These are phyloP conservation scores for Trichosanthes truncata DNA, from an alignment of 306 rosid species.

Conservation along the genomic window DNA sequence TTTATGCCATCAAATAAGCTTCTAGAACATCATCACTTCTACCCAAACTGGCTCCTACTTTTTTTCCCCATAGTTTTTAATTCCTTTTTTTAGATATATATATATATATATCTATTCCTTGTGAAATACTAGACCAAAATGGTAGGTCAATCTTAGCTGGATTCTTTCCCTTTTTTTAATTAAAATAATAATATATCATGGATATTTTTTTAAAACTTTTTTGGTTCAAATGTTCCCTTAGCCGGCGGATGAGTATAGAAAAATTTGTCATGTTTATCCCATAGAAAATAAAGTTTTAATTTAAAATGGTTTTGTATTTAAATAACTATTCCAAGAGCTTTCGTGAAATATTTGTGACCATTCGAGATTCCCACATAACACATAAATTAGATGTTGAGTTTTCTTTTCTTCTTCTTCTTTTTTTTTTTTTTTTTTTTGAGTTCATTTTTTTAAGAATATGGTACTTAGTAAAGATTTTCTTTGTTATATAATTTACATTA, in stretches of 20 bases:
- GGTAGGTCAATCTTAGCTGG: slow-evolving; percentile 5
- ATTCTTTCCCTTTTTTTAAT: not conserved
- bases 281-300: not conserved
- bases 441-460: too few species aligned
- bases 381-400: too few species aligned
- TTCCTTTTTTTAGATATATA: not conserved
- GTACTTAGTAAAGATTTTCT: too few species aligned
- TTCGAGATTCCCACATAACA: too few species aligned
- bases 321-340: not conserved
- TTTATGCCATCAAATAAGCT: not conserved
- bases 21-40: not conserved
- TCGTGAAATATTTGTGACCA: too few species aligned
- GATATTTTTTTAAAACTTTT: too few species aligned
- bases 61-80: not conserved
- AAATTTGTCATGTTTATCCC: too few species aligned
- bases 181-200: not conserved
- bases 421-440: too few species aligned
- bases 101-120: not conserved
- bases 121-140: not conserved
- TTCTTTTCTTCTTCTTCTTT: too few species aligned
- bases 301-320: not conserved
- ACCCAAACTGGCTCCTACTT: not conserved
- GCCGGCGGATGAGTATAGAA: too few species aligned
- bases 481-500: too few species aligned
- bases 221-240: not conserved